Evolutionary conservation across 2,329 filamentous ascomycete genomes (phyloP).

Genomic region (Xylaria sp.): DNA sequence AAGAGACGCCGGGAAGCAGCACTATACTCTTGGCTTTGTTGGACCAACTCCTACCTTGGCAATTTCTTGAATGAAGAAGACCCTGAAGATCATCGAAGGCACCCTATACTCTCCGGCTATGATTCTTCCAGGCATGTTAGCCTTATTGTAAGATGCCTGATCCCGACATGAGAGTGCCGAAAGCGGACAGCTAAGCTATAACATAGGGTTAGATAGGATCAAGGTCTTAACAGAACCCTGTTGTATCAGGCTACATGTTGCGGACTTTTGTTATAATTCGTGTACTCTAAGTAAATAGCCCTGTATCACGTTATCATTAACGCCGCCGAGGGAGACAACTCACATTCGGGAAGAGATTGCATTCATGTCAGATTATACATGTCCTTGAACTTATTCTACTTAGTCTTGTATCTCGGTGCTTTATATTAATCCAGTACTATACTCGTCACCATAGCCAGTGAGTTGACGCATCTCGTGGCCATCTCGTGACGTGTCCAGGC

Average conservation of each 20-base stretch:
- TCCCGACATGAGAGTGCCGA: not conserved
- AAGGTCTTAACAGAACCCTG: not conserved
- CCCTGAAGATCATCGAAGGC: not conserved
- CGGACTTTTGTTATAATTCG: conserved; percentile 37
- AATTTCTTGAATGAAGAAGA: conserved; percentile 41
- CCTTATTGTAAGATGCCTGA: conserved; percentile 3
- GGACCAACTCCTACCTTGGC: conserved; percentile 50
- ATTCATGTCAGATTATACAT: not conserved
- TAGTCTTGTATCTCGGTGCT: not conserved
- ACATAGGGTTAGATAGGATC: no score
- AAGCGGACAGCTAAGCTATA: not conserved
- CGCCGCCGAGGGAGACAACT: no score
- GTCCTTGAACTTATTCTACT: not conserved
- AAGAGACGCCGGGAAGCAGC: conserved; percentile 13
- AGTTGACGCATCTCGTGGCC: conserved; percentile 1
- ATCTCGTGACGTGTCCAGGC: conserved; percentile 29
- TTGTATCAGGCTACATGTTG: not conserved
- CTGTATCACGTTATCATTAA: not conserved
- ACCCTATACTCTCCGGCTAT: not conserved
- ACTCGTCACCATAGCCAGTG: not conserved
- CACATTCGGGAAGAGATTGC: not conserved
- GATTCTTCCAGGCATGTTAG: not conserved
- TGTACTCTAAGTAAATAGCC: not conserved
- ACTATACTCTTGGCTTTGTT: conserved; percentile 26
- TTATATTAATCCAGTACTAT: conserved; percentile 36